phyloP scores from a whole-genome alignment of 192 early-diverging fungal species.

The Martensiomyces pterosporus region DNA sequence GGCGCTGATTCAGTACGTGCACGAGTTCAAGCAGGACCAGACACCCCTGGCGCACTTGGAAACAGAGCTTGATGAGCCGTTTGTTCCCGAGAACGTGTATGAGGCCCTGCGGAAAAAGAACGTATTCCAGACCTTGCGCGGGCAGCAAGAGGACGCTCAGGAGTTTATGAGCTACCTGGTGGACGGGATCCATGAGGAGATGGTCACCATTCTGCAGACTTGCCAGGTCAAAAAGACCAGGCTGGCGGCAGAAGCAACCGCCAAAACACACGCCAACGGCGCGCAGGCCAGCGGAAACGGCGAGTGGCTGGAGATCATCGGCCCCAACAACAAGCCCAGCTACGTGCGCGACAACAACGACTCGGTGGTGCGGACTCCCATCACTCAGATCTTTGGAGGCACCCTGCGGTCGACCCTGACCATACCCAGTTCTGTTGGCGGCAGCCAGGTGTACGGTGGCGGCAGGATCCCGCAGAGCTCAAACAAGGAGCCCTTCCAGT shows the following conservation, averaged over 20 bases:
- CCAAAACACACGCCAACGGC: background rate
- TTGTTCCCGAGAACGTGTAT: conserved; percentile 94
- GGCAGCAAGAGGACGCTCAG: conserved; percentile 95
- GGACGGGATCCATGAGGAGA: conserved; percentile 94
- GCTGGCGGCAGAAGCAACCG: background rate
- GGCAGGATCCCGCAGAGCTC: conserved; percentile 69
- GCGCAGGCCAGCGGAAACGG: conserved; percentile 32
- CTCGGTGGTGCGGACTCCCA: conserved; percentile 58
- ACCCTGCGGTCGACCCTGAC: conserved; percentile 70
- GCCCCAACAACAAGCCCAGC: conserved; percentile 63
- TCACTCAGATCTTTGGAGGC: conserved; percentile 86
- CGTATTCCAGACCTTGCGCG: conserved; percentile 76
- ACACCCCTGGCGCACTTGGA: conserved; percentile 44
- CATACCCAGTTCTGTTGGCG: conserved; percentile 43
- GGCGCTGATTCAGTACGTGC: conserved; percentile 58
- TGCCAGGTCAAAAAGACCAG: background rate
- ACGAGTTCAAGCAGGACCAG: conserved; percentile 42
- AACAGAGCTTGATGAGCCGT: conserved; percentile 55
- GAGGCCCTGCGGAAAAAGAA: conserved; percentile 75
- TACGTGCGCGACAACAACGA: conserved; percentile 54
- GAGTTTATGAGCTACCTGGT: conserved; percentile 93
- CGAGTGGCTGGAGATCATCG: conserved; percentile 91
- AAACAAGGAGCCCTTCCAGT: conserved; percentile 83
- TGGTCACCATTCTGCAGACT: conserved; percentile 34
- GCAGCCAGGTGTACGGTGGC: background rate